Base-by-base conservation (phyloP, 2,329 filamentous ascomycete genomes). In the Dothistroma septosporum region DNA sequence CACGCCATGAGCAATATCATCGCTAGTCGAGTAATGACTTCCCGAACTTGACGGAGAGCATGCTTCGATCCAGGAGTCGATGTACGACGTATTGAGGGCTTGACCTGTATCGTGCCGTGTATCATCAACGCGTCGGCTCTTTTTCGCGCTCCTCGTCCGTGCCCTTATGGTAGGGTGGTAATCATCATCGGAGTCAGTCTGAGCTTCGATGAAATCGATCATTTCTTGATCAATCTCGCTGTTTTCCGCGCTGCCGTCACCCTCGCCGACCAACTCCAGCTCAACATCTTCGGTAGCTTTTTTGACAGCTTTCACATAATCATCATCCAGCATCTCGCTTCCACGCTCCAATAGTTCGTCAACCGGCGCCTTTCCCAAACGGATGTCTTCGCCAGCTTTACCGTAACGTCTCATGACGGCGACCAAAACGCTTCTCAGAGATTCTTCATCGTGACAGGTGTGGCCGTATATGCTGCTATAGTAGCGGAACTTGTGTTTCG, bases 341-440 rank as follows among this genome's bases (percentile, higher is more conserved):
- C 59, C 59, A 31, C 21, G 33, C 31, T 35, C 31, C 19, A 58
- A 61, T n/a, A 61, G 48, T 28, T 52, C 56, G 33, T 61, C 55
- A 1, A 61, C 49, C 24, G 54, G 37, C 2, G 16, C 46, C 54
- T 53, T 50, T 7, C 31, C 55, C 16, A 11, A 12, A 6, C 31
- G 16, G 14, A 49, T 22, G 16, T 48, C 49, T 22, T 37, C 33
- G 7, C 53, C 46, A 8, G 52, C 19, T 16, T 21, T 31, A 6
- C 19, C 19, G 54, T 44, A 31, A 33, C 52, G 49, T 31, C 47
- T 19, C 46, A 60, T 46, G 12, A 55, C 50, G 47, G 41, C 49
- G 5, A 37, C 53, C 14, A 60, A 46, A 7, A 53, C 58, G 10
- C 31, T 55, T 37, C 58, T 44, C 22, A 60, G 46, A 9, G 58